phyloP scores from a whole-genome alignment of 2,329 filamentous ascomycete species.

The Apiospora aurea region DNA sequence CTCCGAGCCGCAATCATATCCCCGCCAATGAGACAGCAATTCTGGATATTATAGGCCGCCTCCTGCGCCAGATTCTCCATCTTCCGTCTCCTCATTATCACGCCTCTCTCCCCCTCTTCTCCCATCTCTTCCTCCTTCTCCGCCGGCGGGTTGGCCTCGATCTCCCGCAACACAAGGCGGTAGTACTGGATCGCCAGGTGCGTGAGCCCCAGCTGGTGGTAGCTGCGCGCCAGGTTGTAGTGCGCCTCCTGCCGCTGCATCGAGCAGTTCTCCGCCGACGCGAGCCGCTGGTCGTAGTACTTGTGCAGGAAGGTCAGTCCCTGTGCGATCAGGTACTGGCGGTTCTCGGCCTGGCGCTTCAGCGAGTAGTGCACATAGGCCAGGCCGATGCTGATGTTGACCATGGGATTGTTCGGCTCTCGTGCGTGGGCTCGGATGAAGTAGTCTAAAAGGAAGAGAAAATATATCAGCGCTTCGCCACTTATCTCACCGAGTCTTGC shows the following conservation, averaged over 20 bases:
- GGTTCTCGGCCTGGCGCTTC: constrained; percentile 88
- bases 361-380: constrained; percentile 89
- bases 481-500: not conserved
- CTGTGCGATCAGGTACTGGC: constrained; percentile 87
- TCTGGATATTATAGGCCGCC: constrained; percentile 77
- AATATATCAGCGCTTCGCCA: not conserved
- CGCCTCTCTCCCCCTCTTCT: not conserved
- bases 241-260: constrained; percentile 75
- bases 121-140: not conserved
- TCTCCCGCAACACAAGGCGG: constrained; percentile 53
- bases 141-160: constrained; percentile 30
- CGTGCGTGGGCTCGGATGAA: constrained; percentile 81
- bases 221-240: constrained; percentile 80
- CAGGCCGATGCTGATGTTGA: constrained; percentile 82
- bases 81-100: constrained; percentile 29
- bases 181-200: constrained; percentile 80
- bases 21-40: constrained; percentile 69
- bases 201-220: constrained; percentile 76
- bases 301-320: constrained; percentile 81
- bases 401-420: constrained; percentile 76
- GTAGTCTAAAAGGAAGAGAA: constrained; percentile 64
- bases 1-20: constrained; percentile 66
- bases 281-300: constrained; percentile 70
- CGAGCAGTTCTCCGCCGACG: constrained; percentile 34
- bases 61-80: constrained; percentile 70